Conservation (phyloP, 2,329 filamentous ascomycete species). For the Xylaria sp. region DNA sequence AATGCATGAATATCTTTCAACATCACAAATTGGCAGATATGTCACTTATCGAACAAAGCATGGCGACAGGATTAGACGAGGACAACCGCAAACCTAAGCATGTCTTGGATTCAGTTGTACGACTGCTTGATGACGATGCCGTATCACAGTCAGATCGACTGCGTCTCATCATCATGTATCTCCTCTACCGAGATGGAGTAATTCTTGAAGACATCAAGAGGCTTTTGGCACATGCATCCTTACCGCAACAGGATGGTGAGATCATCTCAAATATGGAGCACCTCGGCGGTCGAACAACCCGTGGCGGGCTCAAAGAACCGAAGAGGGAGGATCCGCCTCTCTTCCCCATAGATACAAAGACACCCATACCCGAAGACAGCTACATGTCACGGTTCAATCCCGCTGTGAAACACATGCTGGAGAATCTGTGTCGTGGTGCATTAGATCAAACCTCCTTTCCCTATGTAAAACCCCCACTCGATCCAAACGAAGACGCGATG, state of each 20-base stretch:
- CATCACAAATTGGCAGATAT: conserved; percentile 86
- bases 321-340: conserved; percentile 73
- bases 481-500: conserved; percentile 68
- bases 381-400: conserved; percentile 89
- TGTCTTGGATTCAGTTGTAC: conserved; percentile 83
- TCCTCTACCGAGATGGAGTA: conserved; percentile 87
- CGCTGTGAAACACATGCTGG: conserved; percentile 82
- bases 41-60: conserved; percentile 86
- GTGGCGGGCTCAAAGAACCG: conserved; percentile 77
- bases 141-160: conserved; percentile 79
- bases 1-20: conserved; percentile 95
- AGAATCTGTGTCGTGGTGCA: conserved; percentile 74
- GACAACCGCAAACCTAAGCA: conserved; percentile 93
- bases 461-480: conserved; percentile 76
- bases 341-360: conserved; percentile 74
- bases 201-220: conserved; percentile 85
- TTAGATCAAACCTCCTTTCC: conserved; percentile 76
- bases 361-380: conserved; percentile 75
- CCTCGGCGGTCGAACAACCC: conserved; percentile 79
- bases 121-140: conserved; percentile 86
- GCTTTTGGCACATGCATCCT: conserved; percentile 82
- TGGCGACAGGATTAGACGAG: conserved; percentile 93
- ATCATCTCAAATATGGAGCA: conserved; percentile 82
- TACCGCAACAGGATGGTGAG: conserved; percentile 79
- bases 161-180: conserved; percentile 85